These are phyloP conservation scores for Tetrahymena borealis DNA, from an alignment of 73 alveolate genomes.

Conservation along the genomic window DNA sequence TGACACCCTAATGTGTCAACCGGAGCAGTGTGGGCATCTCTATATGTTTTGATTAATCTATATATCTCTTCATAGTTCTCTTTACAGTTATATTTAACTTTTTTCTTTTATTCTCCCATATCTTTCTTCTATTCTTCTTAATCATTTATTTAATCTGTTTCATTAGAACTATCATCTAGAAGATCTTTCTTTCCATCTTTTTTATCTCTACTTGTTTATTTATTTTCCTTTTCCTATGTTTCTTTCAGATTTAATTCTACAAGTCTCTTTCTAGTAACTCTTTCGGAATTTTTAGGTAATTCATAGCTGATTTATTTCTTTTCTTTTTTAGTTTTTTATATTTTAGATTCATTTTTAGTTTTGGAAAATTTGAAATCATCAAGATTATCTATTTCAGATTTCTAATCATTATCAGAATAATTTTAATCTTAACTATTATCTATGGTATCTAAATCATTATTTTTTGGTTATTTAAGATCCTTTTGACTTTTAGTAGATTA, in stretches of 20 bases:
- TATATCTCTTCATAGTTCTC: not conserved
- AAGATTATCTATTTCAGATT: not conserved
- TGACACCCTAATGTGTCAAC: constrained; percentile 75
- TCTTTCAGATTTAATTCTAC: too few relatives aligned
- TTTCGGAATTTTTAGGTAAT: not conserved
- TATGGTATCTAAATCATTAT: not conserved
- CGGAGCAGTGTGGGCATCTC: constrained; percentile 56
- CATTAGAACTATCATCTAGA: not conserved
- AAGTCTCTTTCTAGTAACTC: not conserved
- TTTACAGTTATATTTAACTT: not conserved
- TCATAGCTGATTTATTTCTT: not conserved
- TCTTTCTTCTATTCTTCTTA: not conserved
- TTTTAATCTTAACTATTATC: not conserved
- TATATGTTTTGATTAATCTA: not conserved
- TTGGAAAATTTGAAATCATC: not conserved
- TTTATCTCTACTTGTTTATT: not conserved
- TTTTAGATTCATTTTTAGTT: not conserved
- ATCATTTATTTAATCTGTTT: not conserved
- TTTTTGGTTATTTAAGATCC: not conserved
- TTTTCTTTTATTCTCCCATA: not conserved
- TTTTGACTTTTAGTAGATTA: not conserved
- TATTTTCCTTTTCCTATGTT: not conserved
- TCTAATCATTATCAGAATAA: not conserved
- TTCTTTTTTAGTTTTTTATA: not conserved
- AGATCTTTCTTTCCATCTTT: not conserved